These are phyloP conservation scores for Parmelia sp. DNA, from an alignment of 495 filamentous ascomycete species.

Conservation along the genomic window DNA sequence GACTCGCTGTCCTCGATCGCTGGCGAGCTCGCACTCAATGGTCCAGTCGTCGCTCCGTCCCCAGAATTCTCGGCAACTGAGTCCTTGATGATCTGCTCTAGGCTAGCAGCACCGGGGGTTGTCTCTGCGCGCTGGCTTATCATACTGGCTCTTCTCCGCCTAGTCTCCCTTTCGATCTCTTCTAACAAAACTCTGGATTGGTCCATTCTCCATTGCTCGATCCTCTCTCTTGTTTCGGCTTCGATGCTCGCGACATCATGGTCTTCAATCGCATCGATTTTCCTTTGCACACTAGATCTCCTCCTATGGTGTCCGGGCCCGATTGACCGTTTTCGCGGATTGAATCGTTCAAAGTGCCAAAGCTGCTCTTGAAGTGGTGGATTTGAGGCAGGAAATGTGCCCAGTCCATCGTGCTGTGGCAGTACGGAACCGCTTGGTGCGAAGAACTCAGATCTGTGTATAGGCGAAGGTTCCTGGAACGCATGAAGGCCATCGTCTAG, in stretches of 20 bases:
- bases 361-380: conserved; percentile 64
- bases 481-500: conserved; percentile 83
- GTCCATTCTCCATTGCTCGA: conserved; percentile 87
- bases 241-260: conserved; percentile 51
- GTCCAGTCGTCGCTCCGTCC: not conserved
- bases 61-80: conserved; percentile 7
- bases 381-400: conserved; percentile 62
- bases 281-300: conserved; percentile 55
- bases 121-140: conserved; percentile 27
- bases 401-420: conserved; percentile 86
- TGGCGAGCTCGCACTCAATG: not conserved
- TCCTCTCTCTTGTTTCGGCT: conserved; percentile 66
- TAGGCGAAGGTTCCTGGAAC: conserved; percentile 62
- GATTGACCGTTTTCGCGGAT: conserved; percentile 52
- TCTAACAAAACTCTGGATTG: conserved; percentile 79
- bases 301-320: conserved; percentile 36
- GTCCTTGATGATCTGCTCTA: conserved; percentile 14
- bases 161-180: conserved; percentile 81
- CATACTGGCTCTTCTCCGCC: conserved; percentile 47
- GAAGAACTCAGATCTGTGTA: conserved; percentile 41
- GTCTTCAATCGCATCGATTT: conserved; percentile 59
- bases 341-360: conserved; percentile 78
- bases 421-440: conserved; percentile 59
- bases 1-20: conserved; percentile 43
- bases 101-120: conserved; percentile 8